Conservation (phyloP, 2,329 filamentous ascomycete species). For the Cladosporium austrohemisphaericum region DNA sequence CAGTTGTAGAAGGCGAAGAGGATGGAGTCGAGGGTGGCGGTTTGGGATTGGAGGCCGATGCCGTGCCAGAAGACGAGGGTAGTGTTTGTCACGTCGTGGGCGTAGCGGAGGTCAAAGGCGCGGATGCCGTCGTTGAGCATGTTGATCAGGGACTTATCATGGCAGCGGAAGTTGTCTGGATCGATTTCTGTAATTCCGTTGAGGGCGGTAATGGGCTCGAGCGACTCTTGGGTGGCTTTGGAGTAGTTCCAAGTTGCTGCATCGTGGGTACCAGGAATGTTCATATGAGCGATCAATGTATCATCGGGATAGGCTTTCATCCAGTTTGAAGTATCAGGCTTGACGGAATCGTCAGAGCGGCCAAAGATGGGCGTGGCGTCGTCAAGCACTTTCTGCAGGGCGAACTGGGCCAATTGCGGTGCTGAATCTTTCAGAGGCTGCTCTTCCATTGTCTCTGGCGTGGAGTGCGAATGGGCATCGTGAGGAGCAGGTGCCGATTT, state of each 20-base stretch:
- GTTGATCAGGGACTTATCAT: slow-evolving; percentile 36
- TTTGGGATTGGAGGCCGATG: slow-evolving; percentile 43
- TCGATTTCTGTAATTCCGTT: slow-evolving; percentile 35
- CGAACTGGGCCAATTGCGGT: slow-evolving; percentile 33
- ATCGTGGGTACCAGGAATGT: slow-evolving; percentile 52
- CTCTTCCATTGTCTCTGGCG: background rate
- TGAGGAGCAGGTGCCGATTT: background rate
- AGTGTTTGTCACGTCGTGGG: slow-evolving; percentile 44
- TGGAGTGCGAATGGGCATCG: background rate
- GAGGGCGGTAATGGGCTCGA: slow-evolving; percentile 40
- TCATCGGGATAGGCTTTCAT: slow-evolving; percentile 45
- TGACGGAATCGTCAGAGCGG: slow-evolving; percentile 20
- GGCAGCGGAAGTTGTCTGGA: slow-evolving; percentile 41
- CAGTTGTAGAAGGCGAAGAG: slow-evolving; percentile 49
- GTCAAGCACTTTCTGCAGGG: slow-evolving; percentile 41
- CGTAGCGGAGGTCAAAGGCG: slow-evolving; percentile 51
- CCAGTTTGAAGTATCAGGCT: slow-evolving; percentile 38
- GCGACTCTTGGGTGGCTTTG: slow-evolving; percentile 38
- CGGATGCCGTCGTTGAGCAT: slow-evolving; percentile 48
- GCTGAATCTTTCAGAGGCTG: background rate
- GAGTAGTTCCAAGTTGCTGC: slow-evolving; percentile 52
- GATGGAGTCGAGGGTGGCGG: slow-evolving; percentile 43
- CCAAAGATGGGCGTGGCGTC: slow-evolving; percentile 46
- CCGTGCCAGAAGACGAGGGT: slow-evolving; percentile 50
- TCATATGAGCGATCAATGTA: slow-evolving; percentile 45